A percentile compares a stretch with the other conserved stretches of the same genome.
Conservation (phyloP, 23 red algal species). For the Pyropia haitanensis region DNA sequence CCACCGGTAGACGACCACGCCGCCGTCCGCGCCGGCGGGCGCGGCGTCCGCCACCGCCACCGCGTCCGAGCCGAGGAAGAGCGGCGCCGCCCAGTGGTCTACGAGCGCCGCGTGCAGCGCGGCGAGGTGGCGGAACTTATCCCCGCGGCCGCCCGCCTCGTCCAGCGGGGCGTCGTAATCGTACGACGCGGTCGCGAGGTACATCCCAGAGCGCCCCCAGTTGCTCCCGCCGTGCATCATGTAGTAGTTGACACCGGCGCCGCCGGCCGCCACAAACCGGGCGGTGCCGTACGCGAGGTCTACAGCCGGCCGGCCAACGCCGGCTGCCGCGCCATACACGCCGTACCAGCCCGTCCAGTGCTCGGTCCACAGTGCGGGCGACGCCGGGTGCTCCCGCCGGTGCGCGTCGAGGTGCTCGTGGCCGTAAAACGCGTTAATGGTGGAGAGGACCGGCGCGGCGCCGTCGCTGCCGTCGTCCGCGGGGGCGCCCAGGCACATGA, state of each 20-base stretch:
- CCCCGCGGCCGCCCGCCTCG: conserved; percentile 50
- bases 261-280: conserved; percentile 67
- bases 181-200: conserved; percentile 72
- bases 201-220: conserved; percentile 53
- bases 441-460: conserved; percentile 33
- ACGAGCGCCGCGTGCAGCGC: conserved; percentile 34
- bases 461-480: conserved; percentile 17
- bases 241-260: conserved; percentile 77
- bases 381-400: conserved; percentile 20
- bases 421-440: conserved; percentile 83
- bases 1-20: conserved; percentile 31
- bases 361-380: conserved; percentile 83
- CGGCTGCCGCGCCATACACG: conserved; percentile 67
- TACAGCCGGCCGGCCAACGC: conserved; percentile 22
- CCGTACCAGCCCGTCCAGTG: conserved; percentile 91
- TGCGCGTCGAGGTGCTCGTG: conserved; percentile 39
- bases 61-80: conserved; percentile 4
- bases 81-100: conserved; percentile 6
- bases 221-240: conserved; percentile 93
- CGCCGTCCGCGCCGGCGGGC: not conserved
- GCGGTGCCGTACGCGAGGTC: conserved; percentile 72
- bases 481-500: conserved; percentile 63
- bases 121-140: conserved; percentile 37
- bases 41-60: not conserved
- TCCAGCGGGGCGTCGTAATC: conserved; percentile 89